phyloP scores from a whole-genome alignment of 1,284 basidiomycete genomes.

The Trametes versicolor region DNA sequence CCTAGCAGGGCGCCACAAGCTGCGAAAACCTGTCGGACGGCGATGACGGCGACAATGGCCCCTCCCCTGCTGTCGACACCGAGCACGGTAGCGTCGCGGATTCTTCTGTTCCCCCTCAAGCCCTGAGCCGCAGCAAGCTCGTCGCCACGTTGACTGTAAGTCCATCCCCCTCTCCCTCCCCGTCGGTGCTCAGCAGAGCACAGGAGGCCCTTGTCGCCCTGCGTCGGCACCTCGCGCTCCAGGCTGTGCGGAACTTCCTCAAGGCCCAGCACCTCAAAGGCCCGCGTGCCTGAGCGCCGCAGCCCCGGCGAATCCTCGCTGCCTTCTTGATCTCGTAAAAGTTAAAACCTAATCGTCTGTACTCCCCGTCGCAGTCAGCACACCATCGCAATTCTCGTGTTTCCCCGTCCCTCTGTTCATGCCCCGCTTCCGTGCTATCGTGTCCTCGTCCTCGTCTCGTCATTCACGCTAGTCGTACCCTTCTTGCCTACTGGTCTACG shows the following conservation, averaged over 20 bases:
- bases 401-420: not conserved
- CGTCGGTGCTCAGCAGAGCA: not conserved
- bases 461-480: not conserved
- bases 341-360: not conserved
- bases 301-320: conserved; percentile 2
- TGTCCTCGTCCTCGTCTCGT: not conserved
- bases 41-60: not conserved
- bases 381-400: conserved; percentile 2
- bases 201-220: not conserved
- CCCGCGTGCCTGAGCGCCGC: conserved; percentile 1
- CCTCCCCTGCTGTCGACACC: not conserved
- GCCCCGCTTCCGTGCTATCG: not conserved
- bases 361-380: not conserved
- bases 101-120: not conserved
- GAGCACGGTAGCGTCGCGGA: not conserved
- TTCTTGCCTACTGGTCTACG: not conserved
- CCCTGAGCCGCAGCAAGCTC: conserved; percentile 9
- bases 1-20: not conserved
- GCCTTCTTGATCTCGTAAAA: not conserved
- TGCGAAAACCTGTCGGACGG: not conserved
- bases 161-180: not conserved
- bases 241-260: conserved; percentile 9
- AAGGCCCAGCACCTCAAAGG: conserved; percentile 5
- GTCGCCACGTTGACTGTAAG: conserved; percentile 4
- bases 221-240: conserved; percentile 6